A percentile compares a stretch with the other conserved stretches of the same genome.
Evolutionary conservation across 495 filamentous ascomycete species (phyloP).

Genomic region (Filosporella fistucella): DNA sequence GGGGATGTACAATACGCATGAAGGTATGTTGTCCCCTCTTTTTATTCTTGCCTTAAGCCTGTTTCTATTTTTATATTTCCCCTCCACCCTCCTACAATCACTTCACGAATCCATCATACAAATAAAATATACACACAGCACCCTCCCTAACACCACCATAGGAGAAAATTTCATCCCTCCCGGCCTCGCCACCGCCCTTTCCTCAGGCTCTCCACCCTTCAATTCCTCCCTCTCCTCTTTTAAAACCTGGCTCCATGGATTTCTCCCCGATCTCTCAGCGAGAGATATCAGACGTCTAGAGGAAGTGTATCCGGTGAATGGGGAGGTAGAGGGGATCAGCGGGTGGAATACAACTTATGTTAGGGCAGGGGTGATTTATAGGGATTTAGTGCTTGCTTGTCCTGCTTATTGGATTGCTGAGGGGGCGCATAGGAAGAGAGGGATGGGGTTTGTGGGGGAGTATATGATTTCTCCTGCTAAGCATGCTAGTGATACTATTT

Average conservation of each 20-base stretch:
- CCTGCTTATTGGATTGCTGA: constrained; percentile 53
- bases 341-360: constrained; percentile 41
- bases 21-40: constrained; percentile 29
- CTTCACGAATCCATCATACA: no score
- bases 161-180: constrained; percentile 52
- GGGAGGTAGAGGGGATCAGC: constrained; percentile 34
- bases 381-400: constrained; percentile 56
- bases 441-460: constrained; percentile 53
- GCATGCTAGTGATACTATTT: constrained; percentile 55
- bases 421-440: constrained; percentile 32
- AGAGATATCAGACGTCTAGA: constrained; percentile 34
- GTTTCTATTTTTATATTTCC: no score
- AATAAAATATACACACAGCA: neutral
- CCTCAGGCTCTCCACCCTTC: constrained; percentile 29
- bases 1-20: constrained; percentile 55
- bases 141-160: neutral
- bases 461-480: constrained; percentile 55
- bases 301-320: constrained; percentile 38
- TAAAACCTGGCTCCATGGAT: constrained; percentile 44
- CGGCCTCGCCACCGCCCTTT: constrained; percentile 31
- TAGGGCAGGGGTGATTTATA: constrained; percentile 49
- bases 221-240: constrained; percentile 43
- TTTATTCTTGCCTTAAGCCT: no score
- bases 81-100: no score
- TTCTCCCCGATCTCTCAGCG: constrained; percentile 40